phyloP scores from a whole-genome alignment of 2,329 filamentous ascomycete genomes.

The Cytospora mali region DNA sequence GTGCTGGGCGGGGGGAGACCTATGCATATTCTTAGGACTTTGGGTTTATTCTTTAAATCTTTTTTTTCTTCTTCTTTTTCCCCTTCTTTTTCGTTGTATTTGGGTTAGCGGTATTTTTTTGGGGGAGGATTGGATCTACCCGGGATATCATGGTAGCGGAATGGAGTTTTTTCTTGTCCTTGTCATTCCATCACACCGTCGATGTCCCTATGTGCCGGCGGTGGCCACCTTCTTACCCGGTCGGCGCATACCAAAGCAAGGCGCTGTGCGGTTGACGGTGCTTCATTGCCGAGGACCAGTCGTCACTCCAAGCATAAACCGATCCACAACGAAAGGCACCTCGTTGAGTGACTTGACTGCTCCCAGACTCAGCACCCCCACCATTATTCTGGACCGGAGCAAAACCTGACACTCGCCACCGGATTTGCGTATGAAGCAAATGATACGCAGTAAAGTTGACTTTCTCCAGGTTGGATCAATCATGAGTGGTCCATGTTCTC shows the following conservation, averaged over 20 bases:
- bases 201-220: neutral
- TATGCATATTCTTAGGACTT: conserved; percentile 21
- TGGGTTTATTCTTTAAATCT: neutral
- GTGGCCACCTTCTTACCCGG: neutral
- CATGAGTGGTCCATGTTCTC: no score
- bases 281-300: no score
- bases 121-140: neutral
- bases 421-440: no score
- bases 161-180: neutral
- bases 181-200: neutral
- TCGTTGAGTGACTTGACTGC: no score
- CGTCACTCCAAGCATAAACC: no score
- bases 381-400: no score
- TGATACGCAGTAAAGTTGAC: no score
- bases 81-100: neutral
- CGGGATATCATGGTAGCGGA: neutral
- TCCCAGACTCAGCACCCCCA: no score
- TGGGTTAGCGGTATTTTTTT: neutral
- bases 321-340: no score
- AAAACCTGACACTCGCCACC: no score
- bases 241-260: neutral
- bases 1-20: conserved; percentile 12
- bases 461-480: no score
- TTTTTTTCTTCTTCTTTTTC: no score
- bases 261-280: neutral